phyloP scores from a whole-genome alignment of 2,329 filamentous ascomycete species.

The Venturia pyrina region DNA sequence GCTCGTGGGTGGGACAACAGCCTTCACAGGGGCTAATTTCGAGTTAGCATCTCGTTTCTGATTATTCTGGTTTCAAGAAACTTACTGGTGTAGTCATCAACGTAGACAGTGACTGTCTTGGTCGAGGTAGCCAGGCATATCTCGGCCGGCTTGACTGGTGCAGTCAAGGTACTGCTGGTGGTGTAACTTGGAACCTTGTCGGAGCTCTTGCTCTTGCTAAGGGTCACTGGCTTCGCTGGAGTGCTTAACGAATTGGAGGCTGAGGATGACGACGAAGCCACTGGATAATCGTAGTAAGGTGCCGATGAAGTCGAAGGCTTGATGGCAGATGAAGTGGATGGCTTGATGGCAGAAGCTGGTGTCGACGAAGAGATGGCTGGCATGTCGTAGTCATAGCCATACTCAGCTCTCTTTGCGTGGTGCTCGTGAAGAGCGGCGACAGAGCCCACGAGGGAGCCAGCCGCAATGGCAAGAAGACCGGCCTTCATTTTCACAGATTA shows the following conservation, averaged over 20 bases:
- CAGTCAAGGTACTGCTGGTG: background rate
- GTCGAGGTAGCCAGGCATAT: background rate
- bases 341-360: background rate
- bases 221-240: background rate
- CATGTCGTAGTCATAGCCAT: background rate
- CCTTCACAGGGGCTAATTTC: constrained; percentile 12
- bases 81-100: constrained; percentile 2
- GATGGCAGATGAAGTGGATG: background rate
- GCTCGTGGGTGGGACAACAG: constrained; percentile 7
- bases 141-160: constrained; percentile 4
- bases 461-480: constrained; percentile 54
- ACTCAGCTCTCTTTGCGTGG: constrained; percentile 25
- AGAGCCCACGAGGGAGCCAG: constrained; percentile 39
- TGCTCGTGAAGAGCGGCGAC: constrained; percentile 52
- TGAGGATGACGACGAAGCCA: background rate
- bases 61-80: background rate
- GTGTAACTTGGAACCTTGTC: background rate
- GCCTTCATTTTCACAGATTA: constrained; percentile 54
- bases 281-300: background rate
- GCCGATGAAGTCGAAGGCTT: background rate
- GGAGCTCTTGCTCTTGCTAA: background rate
- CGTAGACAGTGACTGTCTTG: constrained; percentile 11
- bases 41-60: background rate
- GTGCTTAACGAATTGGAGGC: background rate
- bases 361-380: background rate